Evolutionary conservation across 208 protist genomes (phyloP), one percentile per base, ranked within the genome.

Genomic region (Kentomonas sorsogonicus): DNA sequence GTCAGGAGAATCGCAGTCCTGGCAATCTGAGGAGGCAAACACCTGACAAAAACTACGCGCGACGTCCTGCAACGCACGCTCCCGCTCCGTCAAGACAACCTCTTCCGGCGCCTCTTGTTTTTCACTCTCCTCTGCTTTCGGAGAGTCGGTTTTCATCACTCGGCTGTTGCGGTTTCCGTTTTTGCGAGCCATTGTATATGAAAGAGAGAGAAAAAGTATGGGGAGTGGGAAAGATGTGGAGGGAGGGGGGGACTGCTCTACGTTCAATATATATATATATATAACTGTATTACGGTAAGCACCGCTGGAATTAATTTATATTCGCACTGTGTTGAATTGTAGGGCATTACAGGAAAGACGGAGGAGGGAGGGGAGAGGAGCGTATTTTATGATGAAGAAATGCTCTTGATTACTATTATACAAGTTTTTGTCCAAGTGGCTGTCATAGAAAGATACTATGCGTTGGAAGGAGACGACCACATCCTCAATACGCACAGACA

Each of bases 171-270:
- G 44, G 18, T 22, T 6, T 27, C 27, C 27, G 23, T n/a, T 51
- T 26, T 51, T 53, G 33, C 26, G 20, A 39, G 33, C 26, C 18
- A 53, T 40, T 47, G 43, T 47, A 47, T 18, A 47, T 9, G 26
- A 47, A 47, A 6, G 2, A 10, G 20, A 25, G 29, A 39, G 29
- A 39, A 3, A 11, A 31, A 2, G 18, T 51, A 27, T 5, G 25
- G 15, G 4, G 27, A 29, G 45, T 31, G 45, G 4, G 23, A 51
- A 46, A 20, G 7, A 9, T 5, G 5, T n/a, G 6, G 7, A 26
- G 6, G n/a, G 9, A 9, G 16, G 9, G 6, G 10, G 16, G 7
- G 18, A 25, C 5, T n/a, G 16, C 20, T 36, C 5, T 36, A 36
- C 5, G 5, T 15, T 36, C 5, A 9, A 16, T 41, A 41, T 4